These are phyloP conservation scores for Diplodia corticola DNA, from an alignment of 2,329 filamentous ascomycete genomes.

Conservation along the genomic window DNA sequence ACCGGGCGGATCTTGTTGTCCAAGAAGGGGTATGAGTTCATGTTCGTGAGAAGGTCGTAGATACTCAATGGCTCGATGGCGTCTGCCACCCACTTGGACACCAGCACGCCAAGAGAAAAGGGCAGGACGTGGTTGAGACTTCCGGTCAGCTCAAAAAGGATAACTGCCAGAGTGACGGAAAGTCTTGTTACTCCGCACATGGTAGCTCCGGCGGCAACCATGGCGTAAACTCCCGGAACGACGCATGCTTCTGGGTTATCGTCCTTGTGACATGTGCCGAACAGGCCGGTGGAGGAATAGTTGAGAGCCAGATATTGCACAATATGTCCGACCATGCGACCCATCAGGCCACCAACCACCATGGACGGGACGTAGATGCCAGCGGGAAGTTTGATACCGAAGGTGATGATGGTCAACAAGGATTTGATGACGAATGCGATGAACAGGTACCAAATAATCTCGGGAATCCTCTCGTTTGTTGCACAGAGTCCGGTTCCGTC, in stretches of 20 bases:
- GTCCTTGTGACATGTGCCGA: slow-evolving; percentile 69
- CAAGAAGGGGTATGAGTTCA: slow-evolving; percentile 98
- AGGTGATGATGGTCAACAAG: slow-evolving; percentile 83
- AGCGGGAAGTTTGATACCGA: slow-evolving; percentile 93
- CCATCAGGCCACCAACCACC: slow-evolving; percentile 93
- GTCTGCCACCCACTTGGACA: slow-evolving; percentile 98
- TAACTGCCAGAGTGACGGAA: slow-evolving; percentile 90
- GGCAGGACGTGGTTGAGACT: slow-evolving; percentile 93
- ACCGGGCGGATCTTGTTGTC: slow-evolving; percentile 92
- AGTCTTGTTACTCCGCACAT: slow-evolving; percentile 97
- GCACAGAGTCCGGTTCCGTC: slow-evolving; percentile 80
- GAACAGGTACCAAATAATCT: slow-evolving; percentile 69
- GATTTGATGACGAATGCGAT: slow-evolving; percentile 88
- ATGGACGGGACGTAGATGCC: slow-evolving; percentile 98
- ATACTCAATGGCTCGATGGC: slow-evolving; percentile 93
- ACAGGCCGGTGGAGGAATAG: slow-evolving; percentile 71
- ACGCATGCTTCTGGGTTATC: slow-evolving; percentile 77
- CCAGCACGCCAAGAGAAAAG: slow-evolving; percentile 87
- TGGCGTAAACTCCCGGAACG: slow-evolving; percentile 92
- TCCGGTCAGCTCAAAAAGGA: slow-evolving; percentile 92
- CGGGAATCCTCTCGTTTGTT: slow-evolving; percentile 71
- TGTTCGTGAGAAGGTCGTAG: slow-evolving; percentile 90
- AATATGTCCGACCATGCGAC: slow-evolving; percentile 80
- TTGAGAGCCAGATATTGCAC: slow-evolving; percentile 79
- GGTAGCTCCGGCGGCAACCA: slow-evolving; percentile 91